Conservation (phyloP, 257 asterid species). For the Oldenlandia corymbosa region DNA sequence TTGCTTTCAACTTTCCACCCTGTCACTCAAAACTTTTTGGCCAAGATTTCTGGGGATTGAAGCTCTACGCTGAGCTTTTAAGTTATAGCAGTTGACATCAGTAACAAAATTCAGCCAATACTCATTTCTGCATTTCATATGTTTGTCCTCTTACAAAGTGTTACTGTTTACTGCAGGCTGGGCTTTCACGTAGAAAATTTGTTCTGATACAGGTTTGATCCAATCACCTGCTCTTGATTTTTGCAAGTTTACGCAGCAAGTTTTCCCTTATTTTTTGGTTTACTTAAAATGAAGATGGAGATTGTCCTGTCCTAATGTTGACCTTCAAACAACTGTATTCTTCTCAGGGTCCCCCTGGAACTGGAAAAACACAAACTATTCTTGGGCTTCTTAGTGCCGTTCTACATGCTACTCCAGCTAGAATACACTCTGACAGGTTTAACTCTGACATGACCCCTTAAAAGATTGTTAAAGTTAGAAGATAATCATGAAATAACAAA, state of each 20-base stretch:
- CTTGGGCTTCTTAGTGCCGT: constrained; percentile 95
- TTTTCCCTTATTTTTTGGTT: background rate
- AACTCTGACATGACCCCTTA: background rate
- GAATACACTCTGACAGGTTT: constrained; percentile 68
- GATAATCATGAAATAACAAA: background rate
- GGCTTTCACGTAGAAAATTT: constrained; percentile 80
- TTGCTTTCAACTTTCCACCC: background rate
- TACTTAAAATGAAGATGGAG: constrained; percentile 2
- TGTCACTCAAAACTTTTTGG: background rate
- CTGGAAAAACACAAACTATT: constrained; percentile 97
- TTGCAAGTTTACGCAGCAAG: background rate
- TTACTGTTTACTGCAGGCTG: constrained; percentile 61
- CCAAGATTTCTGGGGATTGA: background rate
- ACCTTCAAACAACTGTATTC: constrained; percentile 29
- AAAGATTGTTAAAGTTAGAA: background rate
- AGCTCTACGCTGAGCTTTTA: background rate
- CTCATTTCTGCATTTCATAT: background rate
- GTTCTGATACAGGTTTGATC: constrained; percentile 85
- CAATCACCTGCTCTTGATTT: constrained; percentile 12
- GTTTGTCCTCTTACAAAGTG: background rate
- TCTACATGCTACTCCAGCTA: constrained; percentile 95
- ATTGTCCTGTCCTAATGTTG: constrained; percentile 6
- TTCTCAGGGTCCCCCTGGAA: constrained; percentile 97
- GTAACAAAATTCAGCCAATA: background rate
- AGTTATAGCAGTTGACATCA: background rate